A percentile compares a stretch with the other conserved stretches of the same genome.
These are phyloP conservation scores for Imleria badia DNA, from an alignment of 768 basidiomycete species.

Conservation along the genomic window DNA sequence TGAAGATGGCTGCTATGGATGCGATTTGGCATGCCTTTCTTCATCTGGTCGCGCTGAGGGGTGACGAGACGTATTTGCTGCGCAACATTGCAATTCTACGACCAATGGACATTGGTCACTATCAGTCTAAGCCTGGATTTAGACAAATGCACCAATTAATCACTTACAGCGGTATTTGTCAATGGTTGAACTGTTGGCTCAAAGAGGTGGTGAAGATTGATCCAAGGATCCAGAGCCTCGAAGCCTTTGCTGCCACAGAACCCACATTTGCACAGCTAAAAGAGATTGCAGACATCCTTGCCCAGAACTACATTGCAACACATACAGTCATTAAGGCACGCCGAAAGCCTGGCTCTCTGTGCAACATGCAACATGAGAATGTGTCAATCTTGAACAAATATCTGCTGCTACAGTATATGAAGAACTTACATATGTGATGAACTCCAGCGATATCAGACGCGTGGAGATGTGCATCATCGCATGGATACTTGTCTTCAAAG, in stretches of 20 bases:
- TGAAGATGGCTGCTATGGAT: slow-evolving; percentile 33
- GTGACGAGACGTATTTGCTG: slow-evolving; percentile 17
- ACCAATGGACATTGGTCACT: slow-evolving; percentile 33
- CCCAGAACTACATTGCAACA: background rate
- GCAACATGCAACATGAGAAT: no score
- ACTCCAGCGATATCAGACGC: slow-evolving; percentile 32
- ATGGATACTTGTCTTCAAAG: slow-evolving; percentile 32
- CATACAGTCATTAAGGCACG: background rate
- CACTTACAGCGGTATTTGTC: slow-evolving; percentile 28
- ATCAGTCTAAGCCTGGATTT: slow-evolving; percentile 35
- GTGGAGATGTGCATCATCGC: slow-evolving; percentile 25
- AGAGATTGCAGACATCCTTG: background rate
- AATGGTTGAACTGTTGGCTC: background rate
- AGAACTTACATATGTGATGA: slow-evolving; percentile 37
- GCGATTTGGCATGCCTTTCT: slow-evolving; percentile 17
- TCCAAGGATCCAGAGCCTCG: background rate
- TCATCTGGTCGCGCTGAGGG: background rate
- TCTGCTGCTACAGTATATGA: slow-evolving; percentile 42
- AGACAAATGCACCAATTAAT: slow-evolving; percentile 37
- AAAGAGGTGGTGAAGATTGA: background rate
- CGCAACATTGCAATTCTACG: slow-evolving; percentile 21
- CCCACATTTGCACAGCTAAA: background rate
- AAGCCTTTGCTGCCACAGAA: background rate
- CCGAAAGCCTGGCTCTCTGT: no score
- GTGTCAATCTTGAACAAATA: slow-evolving; percentile 37